Evolutionary conservation across 495 filamentous ascomycete genomes (phyloP).

Genomic region (Lasiosphaeria miniovina): DNA sequence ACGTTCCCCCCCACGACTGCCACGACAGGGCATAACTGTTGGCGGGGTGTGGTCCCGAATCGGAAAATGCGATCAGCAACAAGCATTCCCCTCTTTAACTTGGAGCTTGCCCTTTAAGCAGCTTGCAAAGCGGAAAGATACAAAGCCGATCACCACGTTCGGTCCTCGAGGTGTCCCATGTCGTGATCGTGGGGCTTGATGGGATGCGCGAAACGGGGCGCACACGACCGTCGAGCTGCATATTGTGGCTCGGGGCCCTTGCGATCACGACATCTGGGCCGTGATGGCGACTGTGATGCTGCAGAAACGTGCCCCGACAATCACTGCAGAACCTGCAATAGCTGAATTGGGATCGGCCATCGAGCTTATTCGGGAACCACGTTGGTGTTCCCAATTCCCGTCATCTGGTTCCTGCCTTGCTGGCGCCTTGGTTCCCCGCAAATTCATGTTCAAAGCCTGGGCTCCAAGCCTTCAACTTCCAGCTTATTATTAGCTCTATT

Average conservation of each 20-base stretch:
- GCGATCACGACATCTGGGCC: background rate
- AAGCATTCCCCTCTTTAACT: background rate
- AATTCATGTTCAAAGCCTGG: too few relatives aligned
- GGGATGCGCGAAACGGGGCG: conserved; percentile 1
- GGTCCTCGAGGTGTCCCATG: background rate
- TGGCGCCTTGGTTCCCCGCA: too few relatives aligned
- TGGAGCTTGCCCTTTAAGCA: background rate
- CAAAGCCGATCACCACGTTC: background rate
- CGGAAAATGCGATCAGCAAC: background rate
- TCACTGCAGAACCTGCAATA: background rate
- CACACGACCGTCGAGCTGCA: background rate
- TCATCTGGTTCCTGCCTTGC: too few relatives aligned
- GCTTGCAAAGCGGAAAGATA: background rate
- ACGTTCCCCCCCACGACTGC: background rate
- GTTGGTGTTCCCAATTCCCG: too few relatives aligned
- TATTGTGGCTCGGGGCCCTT: background rate
- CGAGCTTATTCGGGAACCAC: background rate
- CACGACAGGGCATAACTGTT: too few relatives aligned
- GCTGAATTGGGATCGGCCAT: background rate
- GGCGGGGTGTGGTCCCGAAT: background rate
- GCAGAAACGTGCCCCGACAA: conserved; percentile 1
- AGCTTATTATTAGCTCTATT: too few relatives aligned
- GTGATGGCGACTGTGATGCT: background rate
- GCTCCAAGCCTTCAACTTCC: too few relatives aligned
- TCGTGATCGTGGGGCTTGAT: background rate